These are phyloP conservation scores for Acorus gramineus DNA, from an alignment of 106 monocot genomes.

Conservation along the genomic window DNA sequence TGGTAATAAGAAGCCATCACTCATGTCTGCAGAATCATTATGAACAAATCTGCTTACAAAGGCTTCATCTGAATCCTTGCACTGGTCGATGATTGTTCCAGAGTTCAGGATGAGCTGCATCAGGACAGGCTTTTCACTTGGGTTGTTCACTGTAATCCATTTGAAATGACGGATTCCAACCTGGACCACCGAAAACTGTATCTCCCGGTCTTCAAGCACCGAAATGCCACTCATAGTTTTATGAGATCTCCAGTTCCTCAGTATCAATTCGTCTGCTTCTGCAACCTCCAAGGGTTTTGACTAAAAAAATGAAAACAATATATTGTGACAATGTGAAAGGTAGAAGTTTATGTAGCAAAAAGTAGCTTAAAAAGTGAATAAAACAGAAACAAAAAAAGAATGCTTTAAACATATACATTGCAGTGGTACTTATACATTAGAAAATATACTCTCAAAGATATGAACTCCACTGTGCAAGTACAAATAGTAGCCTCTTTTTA, in stretches of 20 bases:
- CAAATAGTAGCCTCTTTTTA: too few relatives aligned
- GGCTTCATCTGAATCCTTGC: conserved; percentile 32
- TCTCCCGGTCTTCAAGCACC: conserved; percentile 52
- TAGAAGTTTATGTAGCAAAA: background rate
- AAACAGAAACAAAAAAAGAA: background rate
- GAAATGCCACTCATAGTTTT: conserved; percentile 36
- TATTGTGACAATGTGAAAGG: background rate
- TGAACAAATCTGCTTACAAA: conserved; percentile 14
- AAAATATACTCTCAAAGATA: too few relatives aligned
- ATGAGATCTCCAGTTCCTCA: conserved; percentile 72
- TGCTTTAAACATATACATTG: background rate
- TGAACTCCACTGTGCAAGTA: too few relatives aligned
- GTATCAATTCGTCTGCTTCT: conserved; percentile 44
- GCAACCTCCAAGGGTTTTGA: conserved; percentile 14
- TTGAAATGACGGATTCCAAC: conserved; percentile 41
- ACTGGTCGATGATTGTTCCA: conserved; percentile 35
- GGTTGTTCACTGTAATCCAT: conserved; percentile 63
- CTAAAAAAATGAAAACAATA: conserved; percentile 23
- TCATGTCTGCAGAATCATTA: conserved; percentile 18
- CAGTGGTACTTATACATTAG: too few relatives aligned
- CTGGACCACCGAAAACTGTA: conserved; percentile 56
- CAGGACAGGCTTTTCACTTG: conserved; percentile 37
- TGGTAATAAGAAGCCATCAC: conserved; percentile 53
- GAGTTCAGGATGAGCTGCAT: conserved; percentile 76
- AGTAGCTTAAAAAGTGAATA: background rate